These are phyloP conservation scores for Pichia cephalocereana DNA, from an alignment of 805 yeast genomes.

Conservation along the genomic window DNA sequence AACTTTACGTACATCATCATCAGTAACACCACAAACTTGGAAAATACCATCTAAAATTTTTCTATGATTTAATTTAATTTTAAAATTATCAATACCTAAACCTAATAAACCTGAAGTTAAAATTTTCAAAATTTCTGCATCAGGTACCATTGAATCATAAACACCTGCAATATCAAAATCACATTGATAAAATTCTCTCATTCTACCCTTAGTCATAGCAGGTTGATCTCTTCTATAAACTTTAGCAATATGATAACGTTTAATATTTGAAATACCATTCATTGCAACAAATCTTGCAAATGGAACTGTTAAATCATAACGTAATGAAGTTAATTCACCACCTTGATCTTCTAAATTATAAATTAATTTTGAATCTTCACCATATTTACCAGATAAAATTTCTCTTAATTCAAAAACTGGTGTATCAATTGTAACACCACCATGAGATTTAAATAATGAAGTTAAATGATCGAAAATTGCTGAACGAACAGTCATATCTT, in stretches of 20 bases:
- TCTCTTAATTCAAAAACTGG: constrained; percentile 97
- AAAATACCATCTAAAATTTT: constrained; percentile 94
- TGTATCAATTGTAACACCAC: constrained; percentile 96
- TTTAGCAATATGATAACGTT: constrained; percentile 94
- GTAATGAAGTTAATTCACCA: constrained; percentile 89
- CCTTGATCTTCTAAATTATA: constrained; percentile 98
- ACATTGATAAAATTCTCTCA: constrained; percentile 99
- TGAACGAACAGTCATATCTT: constrained; percentile 92
- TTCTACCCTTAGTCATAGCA: constrained; percentile 99
- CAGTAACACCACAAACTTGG: constrained; percentile 88
- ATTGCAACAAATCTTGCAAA: constrained; percentile 96
- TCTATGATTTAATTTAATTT: constrained; percentile 89
- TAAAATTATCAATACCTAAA: constrained; percentile 82
- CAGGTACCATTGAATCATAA: constrained; percentile 94
- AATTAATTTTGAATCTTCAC: constrained; percentile 95
- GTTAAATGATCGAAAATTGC: constrained; percentile 72
- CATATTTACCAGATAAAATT: constrained; percentile 93
- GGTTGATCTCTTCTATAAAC: constrained; percentile 99
- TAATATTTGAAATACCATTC: constrained; percentile 83
- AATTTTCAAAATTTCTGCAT: constrained; percentile 77
- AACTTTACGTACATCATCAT: constrained; percentile 86
- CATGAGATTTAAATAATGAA: constrained; percentile 81
- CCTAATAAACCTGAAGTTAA: constrained; percentile 77
- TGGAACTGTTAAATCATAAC: constrained; percentile 97
- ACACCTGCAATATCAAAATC: constrained; percentile 95